Evolutionary conservation across 345 rosid species (phyloP).

Genomic region (Rhizophora mangle): DNA sequence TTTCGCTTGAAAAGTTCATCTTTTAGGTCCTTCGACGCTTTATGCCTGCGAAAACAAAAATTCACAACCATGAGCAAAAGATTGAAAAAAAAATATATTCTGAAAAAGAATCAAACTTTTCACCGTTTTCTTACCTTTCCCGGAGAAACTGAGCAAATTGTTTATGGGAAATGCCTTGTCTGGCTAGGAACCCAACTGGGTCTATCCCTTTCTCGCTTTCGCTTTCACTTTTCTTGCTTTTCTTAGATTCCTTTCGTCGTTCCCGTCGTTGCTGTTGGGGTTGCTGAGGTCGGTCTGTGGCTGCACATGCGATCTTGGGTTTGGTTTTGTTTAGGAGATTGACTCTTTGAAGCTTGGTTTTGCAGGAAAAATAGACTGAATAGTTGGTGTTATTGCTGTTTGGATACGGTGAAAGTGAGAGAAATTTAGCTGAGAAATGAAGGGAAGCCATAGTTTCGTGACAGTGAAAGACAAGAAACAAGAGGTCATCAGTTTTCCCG

Average conservation of each 20-base stretch:
- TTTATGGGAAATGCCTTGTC: constrained; percentile 69
- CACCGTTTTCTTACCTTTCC: constrained; percentile 53
- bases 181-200: constrained; percentile 70
- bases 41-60: constrained; percentile 56
- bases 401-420: constrained; percentile 22
- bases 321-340: constrained; percentile 18
- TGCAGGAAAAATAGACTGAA: constrained; percentile 17
- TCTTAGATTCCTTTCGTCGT: constrained; percentile 21
- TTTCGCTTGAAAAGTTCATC: constrained; percentile 73
- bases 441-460: constrained; percentile 31
- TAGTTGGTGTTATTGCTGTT: constrained; percentile 1
- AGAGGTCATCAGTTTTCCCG: not conserved
- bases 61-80: not conserved
- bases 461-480: not conserved
- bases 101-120: not conserved
- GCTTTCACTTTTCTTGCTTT: constrained; percentile 31
- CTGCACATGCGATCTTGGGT: constrained; percentile 33
- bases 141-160: constrained; percentile 82
- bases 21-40: constrained; percentile 75
- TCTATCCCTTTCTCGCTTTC: constrained; percentile 47
- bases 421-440: constrained; percentile 20
- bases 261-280: constrained; percentile 18
- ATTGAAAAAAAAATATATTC: not conserved
- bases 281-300: constrained; percentile 33
- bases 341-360: constrained; percentile 16